phyloP scores from a whole-genome alignment of 495 filamentous ascomycete genomes.

The Penicillium ucsense region DNA sequence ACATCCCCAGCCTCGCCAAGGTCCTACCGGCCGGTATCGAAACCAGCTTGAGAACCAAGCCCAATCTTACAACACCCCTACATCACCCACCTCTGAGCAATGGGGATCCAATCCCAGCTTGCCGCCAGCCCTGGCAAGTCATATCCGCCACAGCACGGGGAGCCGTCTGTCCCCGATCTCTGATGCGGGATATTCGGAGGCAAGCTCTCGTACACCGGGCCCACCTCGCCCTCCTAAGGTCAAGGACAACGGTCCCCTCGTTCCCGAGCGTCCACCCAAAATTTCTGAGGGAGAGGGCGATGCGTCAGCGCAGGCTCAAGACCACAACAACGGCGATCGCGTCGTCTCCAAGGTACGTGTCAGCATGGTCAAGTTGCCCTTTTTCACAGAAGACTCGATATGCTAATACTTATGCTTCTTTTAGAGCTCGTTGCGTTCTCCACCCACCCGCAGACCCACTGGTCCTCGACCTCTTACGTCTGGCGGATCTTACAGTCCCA shows the following conservation, averaged over 20 bases:
- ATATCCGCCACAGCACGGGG: conserved; percentile 34
- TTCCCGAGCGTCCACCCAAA: conserved; percentile 40
- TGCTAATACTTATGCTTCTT: neutral
- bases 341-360: conserved; percentile 31
- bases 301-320: conserved; percentile 12
- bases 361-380: neutral
- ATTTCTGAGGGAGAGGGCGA: conserved; percentile 27
- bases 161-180: conserved; percentile 45
- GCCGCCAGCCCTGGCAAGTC: conserved; percentile 27
- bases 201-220: conserved; percentile 23
- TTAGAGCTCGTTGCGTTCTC: conserved; percentile 35
- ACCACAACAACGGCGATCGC: conserved; percentile 22
- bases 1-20: conserved; percentile 82
- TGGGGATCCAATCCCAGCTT: conserved; percentile 57
- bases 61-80: conserved; percentile 54
- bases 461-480: conserved; percentile 43
- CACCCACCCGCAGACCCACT: conserved; percentile 44
- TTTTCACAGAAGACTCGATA: neutral
- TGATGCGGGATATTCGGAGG: conserved; percentile 41
- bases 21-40: conserved; percentile 74
- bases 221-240: conserved; percentile 46
- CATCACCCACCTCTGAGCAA: conserved; percentile 61
- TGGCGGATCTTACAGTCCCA: conserved; percentile 36
- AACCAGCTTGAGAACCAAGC: conserved; percentile 72
- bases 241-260: conserved; percentile 41